These are phyloP conservation scores for Irpex rosettiformis DNA, from an alignment of 1,284 basidiomycete species.

Conservation along the genomic window DNA sequence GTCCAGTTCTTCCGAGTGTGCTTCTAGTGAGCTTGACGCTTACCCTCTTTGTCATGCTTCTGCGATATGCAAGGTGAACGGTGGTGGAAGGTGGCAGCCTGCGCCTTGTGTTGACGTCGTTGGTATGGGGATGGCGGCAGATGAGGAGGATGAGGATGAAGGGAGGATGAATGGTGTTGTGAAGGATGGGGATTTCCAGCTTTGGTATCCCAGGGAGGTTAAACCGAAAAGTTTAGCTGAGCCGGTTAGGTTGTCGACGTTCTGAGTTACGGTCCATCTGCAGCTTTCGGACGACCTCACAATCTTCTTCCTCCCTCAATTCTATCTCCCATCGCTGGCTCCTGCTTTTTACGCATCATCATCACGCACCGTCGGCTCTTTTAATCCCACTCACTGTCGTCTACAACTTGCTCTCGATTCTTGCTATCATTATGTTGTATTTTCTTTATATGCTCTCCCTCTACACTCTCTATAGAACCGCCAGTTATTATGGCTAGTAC, in stretches of 20 bases:
- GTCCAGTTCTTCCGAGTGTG: conserved; percentile 39
- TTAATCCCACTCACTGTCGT: too few relatives aligned
- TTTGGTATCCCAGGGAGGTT: conserved; percentile 47
- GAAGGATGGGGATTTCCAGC: conserved; percentile 61
- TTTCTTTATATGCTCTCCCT: too few relatives aligned
- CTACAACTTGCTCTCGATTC: too few relatives aligned
- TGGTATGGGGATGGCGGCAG: conserved; percentile 54
- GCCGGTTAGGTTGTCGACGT: conserved; percentile 36
- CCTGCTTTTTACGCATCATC: too few relatives aligned
- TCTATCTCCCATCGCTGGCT: too few relatives aligned
- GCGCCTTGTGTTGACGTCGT: conserved; percentile 39
- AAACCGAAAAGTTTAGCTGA: conserved; percentile 33
- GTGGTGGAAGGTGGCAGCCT: conserved; percentile 76
- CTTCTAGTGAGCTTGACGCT: conserved; percentile 46
- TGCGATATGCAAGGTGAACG: conserved; percentile 66
- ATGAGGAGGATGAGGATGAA: conserved; percentile 47
- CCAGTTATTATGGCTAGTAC: too few relatives aligned
- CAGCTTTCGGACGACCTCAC: too few relatives aligned
- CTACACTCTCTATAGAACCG: too few relatives aligned
- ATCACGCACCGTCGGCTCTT: too few relatives aligned
- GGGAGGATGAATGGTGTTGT: conserved; percentile 57
- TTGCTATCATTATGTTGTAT: too few relatives aligned
- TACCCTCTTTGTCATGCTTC: conserved; percentile 65
- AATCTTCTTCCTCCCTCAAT: too few relatives aligned
- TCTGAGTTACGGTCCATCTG: too few relatives aligned